Evolutionary conservation across 805 yeast genomes (phyloP).

Genomic region (Alloascoidea hylecoeti): DNA sequence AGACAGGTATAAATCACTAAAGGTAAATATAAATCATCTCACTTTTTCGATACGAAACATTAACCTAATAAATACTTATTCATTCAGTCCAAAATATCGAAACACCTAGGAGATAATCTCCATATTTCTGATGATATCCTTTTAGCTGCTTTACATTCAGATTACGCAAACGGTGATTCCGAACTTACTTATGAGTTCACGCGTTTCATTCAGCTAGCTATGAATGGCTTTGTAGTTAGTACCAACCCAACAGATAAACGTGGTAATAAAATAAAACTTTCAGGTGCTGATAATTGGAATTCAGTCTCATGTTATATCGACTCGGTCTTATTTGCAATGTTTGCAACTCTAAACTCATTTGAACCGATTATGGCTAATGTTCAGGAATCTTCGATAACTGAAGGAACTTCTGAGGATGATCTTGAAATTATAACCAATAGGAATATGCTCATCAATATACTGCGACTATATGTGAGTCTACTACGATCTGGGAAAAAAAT

Average conservation of each 20-base stretch:
- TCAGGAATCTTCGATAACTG: too few relatives aligned
- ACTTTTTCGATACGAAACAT: too few relatives aligned
- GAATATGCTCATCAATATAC: slow-evolving; percentile 18
- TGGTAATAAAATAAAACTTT: slow-evolving; percentile 8
- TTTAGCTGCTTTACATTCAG: neutral
- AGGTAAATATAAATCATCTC: too few relatives aligned
- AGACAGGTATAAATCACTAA: too few relatives aligned
- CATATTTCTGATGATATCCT: too few relatives aligned
- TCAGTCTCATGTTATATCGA: slow-evolving; percentile 49
- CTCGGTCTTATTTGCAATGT: slow-evolving; percentile 38
- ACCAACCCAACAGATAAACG: slow-evolving; percentile 6
- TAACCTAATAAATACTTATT: too few relatives aligned
- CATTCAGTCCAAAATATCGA: too few relatives aligned
- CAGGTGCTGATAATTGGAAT: slow-evolving; percentile 48
- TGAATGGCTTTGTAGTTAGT: slow-evolving; percentile 16
- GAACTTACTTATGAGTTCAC: slow-evolving; percentile 8
- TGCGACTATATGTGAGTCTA: slow-evolving; percentile 38
- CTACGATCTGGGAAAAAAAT: slow-evolving; percentile 39
- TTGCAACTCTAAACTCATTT: slow-evolving; percentile 37
- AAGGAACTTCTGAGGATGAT: too few relatives aligned
- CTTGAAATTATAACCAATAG: slow-evolving; percentile 12
- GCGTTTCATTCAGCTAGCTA: slow-evolving; percentile 16
- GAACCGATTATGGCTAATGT: slow-evolving; percentile 34
- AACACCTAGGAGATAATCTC: too few relatives aligned
- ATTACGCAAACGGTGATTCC: neutral